phyloP scores from a whole-genome alignment of 2,329 filamentous ascomycete genomes.

The Aspergillus ochraceus region DNA sequence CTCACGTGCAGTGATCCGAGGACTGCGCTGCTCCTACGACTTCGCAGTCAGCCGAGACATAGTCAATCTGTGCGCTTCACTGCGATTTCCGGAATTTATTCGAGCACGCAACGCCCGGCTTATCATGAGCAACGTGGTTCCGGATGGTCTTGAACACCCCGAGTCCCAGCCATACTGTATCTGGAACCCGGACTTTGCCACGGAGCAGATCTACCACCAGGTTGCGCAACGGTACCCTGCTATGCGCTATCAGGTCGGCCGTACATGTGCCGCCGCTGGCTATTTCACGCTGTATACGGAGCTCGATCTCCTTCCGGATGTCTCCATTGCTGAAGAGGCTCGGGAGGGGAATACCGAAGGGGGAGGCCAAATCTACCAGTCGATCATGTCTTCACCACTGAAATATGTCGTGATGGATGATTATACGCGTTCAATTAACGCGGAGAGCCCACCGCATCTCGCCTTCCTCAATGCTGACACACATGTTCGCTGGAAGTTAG shows the following conservation, averaged over 20 bases:
- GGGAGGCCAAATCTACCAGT: conserved; percentile 13
- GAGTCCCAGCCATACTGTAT: conserved; percentile 43
- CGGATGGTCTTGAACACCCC: conserved; percentile 18
- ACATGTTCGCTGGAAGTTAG: conserved; percentile 15
- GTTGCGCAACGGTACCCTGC: conserved; percentile 33
- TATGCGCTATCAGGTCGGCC: conserved; percentile 27
- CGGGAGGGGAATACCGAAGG: conserved; percentile 6
- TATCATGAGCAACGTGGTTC: conserved; percentile 28
- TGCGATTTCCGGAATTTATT: conserved; percentile 14
- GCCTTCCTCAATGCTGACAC: conserved; percentile 17
- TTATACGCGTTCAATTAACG: conserved; percentile 13
- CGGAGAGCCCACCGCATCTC: conserved; percentile 6
- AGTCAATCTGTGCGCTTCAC: conserved; percentile 2
- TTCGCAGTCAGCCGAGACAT: background rate
- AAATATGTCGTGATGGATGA: conserved; percentile 20
- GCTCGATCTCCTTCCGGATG: conserved; percentile 19
- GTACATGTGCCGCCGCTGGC: conserved; percentile 20
- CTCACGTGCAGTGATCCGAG: conserved; percentile 6
- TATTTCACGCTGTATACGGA: conserved; percentile 21
- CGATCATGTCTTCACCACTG: conserved; percentile 9
- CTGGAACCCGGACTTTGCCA: conserved; percentile 41
- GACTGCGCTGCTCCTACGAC: conserved; percentile 6
- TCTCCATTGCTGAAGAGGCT: conserved; percentile 22
- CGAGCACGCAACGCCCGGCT: conserved; percentile 14
- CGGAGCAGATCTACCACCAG: conserved; percentile 37